Conservation (phyloP, 345 rosid genomes). For the Aegle marmelos region DNA sequence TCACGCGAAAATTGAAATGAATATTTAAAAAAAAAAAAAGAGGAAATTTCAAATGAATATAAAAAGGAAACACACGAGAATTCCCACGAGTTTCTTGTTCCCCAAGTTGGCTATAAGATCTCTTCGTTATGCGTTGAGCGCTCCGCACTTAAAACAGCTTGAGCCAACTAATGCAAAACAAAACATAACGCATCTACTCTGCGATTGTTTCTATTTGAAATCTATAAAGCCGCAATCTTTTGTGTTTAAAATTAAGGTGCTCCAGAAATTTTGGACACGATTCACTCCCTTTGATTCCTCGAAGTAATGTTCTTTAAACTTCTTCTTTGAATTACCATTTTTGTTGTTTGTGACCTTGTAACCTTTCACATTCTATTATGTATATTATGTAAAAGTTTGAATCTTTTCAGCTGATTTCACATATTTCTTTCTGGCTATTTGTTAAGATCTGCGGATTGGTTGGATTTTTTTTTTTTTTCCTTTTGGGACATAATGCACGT, state of each 20-base stretch:
- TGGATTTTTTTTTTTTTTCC: not conserved
- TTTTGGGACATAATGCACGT: not conserved
- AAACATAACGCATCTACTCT: not conserved
- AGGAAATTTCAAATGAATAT: not conserved
- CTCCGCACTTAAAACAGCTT: not conserved
- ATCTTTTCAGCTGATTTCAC: not conserved
- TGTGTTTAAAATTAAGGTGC: not conserved
- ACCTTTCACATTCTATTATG: not conserved
- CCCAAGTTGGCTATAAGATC: not conserved
- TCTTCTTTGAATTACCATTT: not conserved
- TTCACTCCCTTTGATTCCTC: not conserved
- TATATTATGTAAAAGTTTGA: not conserved
- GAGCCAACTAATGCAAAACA: not conserved
- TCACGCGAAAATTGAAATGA: not conserved
- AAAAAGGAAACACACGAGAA: not conserved
- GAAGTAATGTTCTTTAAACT: constrained; percentile 18
- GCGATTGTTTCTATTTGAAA: not conserved
- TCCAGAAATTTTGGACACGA: constrained; percentile 24
- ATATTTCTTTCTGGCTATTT: not conserved
- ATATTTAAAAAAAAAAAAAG: too few species aligned
- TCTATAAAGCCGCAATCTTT: not conserved
- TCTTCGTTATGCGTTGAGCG: not conserved
- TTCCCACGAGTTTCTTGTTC: not conserved
- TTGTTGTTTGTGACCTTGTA: not conserved
- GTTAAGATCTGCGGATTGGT: constrained; percentile 6